Evolutionary conservation across 306 rosid genomes (phyloP).

Genomic region (Begonia masoniana): DNA sequence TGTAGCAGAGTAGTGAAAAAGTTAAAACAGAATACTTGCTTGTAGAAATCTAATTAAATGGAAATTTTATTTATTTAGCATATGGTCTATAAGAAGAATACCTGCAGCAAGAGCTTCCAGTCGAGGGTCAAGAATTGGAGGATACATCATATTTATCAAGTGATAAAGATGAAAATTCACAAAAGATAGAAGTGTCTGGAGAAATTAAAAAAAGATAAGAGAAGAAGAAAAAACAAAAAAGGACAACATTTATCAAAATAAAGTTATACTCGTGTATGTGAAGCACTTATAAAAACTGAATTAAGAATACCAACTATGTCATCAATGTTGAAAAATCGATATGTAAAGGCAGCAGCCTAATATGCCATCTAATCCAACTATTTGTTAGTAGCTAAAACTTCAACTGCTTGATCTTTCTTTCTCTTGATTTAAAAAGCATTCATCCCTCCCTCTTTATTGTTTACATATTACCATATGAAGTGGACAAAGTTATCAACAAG

Average conservation of each 20-base stretch:
- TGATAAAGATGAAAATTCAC: constrained; percentile 67
- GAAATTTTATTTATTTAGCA: background rate
- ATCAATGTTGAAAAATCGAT: background rate
- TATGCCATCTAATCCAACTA: too few relatives aligned
- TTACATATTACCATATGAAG: too few relatives aligned
- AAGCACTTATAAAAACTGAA: background rate
- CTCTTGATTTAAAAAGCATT: too few relatives aligned
- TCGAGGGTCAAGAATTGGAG: constrained; percentile 67
- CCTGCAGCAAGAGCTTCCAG: constrained; percentile 85
- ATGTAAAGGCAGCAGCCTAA: too few relatives aligned
- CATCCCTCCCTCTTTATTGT: too few relatives aligned
- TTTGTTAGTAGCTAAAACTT: too few relatives aligned
- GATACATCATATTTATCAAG: constrained; percentile 70
- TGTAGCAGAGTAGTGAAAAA: constrained; percentile 1
- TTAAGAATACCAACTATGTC: background rate
- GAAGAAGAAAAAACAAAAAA: background rate
- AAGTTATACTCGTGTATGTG: too few relatives aligned
- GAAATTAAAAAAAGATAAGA: constrained; percentile 3
- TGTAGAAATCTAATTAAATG: background rate
- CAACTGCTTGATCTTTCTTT: too few relatives aligned
- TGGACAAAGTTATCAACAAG: too few relatives aligned
- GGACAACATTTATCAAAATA: too few relatives aligned
- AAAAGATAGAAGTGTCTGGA: constrained; percentile 67
- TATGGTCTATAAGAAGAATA: constrained; percentile 5
- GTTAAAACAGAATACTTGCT: too few relatives aligned